Base-by-base conservation (phyloP, 2,329 filamentous ascomycete genomes). In the Trichophyton benhamiae region DNA sequence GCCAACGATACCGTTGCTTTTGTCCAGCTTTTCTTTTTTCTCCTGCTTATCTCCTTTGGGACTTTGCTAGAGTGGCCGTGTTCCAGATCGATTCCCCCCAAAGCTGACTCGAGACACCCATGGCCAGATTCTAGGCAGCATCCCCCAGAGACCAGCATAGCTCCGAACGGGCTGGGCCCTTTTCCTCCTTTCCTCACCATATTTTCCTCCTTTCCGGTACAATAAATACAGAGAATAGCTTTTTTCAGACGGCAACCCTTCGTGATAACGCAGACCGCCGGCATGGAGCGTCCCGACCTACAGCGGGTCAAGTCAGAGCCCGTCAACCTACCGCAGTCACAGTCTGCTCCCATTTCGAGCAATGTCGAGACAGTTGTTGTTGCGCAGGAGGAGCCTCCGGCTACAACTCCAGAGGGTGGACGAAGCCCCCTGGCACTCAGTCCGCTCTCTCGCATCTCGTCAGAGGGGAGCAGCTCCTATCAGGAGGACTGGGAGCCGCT, bases 401-500 rank as follows among this genome's bases (percentile, higher is more conserved):
- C 36, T 22, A 58, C 44, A 13, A 25, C 55, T 17, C 57, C 62
- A 33, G 52, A 52, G 22, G 46, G 46, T 8, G 46, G 46, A 7
- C 46, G 52, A 3, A 55, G 52, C 8, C 52, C 52, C n/a, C 60
- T 41, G 20, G 57, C 53, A 41, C 58, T 60, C 4, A 53, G 48
- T 20, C 49, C 55, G 65, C 65, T 91, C 57, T 95, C 91, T 6
- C 84, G 91, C 63, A 87, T 88, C 61, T 62, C 61, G 11, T 62
- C 63, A 9, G 91, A 89, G n/a, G 86, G 84, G 57, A 90, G 86
- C 74, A 90, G 86, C 72, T 87, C 85, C n/a, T 90, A 90, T 69
- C 88, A 94, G 62, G 89, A 94, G 68, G 90, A 92, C 71, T 94
- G 89, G 83, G 90, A 95, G 65, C 80, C 84, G 22, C 88, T 95